phyloP scores from a whole-genome alignment of 2,329 filamentous ascomycete species.

The Verticillium isaacii region DNA sequence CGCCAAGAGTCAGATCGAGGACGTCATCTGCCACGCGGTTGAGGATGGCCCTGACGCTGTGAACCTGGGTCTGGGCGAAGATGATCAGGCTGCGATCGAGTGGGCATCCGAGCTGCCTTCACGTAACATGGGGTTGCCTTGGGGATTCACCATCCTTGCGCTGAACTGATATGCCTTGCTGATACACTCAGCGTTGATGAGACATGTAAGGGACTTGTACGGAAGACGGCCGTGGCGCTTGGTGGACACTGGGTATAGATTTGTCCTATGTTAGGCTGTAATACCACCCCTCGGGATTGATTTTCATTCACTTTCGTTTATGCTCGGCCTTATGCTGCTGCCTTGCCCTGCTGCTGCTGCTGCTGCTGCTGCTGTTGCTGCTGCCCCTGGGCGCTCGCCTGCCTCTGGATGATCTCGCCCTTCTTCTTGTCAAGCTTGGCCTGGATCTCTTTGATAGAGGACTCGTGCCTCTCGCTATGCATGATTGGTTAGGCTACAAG shows the following conservation, averaged over 20 bases:
- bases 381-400: constrained; percentile 32
- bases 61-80: constrained; percentile 6
- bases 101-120: constrained; percentile 23
- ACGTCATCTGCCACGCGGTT: constrained; percentile 24
- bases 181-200: neutral
- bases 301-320: neutral
- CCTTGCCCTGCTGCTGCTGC: constrained; percentile 25
- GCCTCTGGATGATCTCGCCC: constrained; percentile 53
- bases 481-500: neutral
- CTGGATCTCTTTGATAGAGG: constrained; percentile 50
- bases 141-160: constrained; percentile 31
- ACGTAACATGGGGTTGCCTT: constrained; percentile 29
- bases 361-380: constrained; percentile 32
- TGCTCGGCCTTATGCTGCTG: constrained; percentile 6
- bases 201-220: constrained; percentile 1
- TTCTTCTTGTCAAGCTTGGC: constrained; percentile 55
- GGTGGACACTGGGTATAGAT: neutral
- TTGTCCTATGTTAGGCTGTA: neutral
- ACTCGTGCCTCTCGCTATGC: constrained; percentile 36
- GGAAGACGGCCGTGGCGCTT: neutral
- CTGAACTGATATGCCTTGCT: constrained; percentile 21
- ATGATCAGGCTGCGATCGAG: constrained; percentile 17
- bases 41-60: constrained; percentile 13
- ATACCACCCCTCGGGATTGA: neutral
- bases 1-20: constrained; percentile 23